A percentile compares a stretch with the other conserved stretches of the same genome.
Conservation (phyloP, 495 filamentous ascomycete species). For the Articulospora tetracladia region DNA sequence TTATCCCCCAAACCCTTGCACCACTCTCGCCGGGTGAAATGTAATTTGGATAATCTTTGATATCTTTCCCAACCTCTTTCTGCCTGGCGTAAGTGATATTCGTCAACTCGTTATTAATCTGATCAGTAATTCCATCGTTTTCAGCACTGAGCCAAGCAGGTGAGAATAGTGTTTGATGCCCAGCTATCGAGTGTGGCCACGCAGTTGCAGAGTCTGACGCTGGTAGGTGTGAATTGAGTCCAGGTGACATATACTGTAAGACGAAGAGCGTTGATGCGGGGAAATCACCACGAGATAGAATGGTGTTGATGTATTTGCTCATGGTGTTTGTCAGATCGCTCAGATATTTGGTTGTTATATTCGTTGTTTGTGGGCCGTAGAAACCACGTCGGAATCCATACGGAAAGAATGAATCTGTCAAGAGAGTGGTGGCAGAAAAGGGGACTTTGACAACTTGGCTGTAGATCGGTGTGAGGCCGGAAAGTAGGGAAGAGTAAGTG, state of each 20-base stretch:
- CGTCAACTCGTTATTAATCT: neutral
- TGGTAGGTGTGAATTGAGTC: neutral
- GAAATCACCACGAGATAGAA: neutral
- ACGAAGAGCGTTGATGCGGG: neutral
- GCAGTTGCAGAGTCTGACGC: neutral
- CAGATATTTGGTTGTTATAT: neutral
- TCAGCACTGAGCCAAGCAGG: neutral
- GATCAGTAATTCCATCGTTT: neutral
- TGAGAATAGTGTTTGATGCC: conserved; percentile 1
- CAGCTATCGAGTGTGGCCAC: neutral
- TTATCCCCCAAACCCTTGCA: neutral
- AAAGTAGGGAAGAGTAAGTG: neutral
- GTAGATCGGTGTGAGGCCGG: neutral
- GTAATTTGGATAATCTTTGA: neutral
- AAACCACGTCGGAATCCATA: neutral
- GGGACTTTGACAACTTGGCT: neutral
- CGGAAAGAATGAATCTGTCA: neutral
- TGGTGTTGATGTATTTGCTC: neutral
- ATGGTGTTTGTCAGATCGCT: neutral
- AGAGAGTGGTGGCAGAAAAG: neutral
- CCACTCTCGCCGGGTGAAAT: neutral
- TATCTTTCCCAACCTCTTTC: neutral
- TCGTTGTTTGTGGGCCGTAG: neutral
- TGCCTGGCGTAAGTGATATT: neutral
- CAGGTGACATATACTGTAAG: neutral